These are phyloP conservation scores for Hygrocybe coccinea DNA, from an alignment of 768 basidiomycete genomes.

Conservation along the genomic window DNA sequence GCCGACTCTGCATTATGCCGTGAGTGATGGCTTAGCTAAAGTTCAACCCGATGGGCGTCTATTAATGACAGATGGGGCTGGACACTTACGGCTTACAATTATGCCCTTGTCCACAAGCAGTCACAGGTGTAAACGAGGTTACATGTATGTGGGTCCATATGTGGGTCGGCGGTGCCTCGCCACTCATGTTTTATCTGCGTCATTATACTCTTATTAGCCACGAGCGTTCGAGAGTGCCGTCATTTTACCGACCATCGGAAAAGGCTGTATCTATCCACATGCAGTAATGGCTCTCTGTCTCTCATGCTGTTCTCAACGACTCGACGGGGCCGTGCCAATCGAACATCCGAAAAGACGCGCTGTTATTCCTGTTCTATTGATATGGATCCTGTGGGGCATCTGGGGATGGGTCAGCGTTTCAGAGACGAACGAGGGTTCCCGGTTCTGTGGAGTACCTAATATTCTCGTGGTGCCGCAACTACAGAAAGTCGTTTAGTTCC, in stretches of 20 bases:
- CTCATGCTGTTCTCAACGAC: neutral
- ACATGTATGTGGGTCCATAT: neutral
- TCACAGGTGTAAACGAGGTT: neutral
- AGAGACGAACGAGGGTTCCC: too few species aligned
- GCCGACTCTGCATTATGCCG: neutral
- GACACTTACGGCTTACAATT: neutral
- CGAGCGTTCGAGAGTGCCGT: neutral
- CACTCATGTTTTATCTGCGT: neutral
- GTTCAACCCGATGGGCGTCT: neutral
- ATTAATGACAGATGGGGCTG: neutral
- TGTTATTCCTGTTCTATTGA: neutral
- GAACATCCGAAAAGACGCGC: neutral
- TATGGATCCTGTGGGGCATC: neutral
- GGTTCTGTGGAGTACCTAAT: too few species aligned
- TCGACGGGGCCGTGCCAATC: neutral
- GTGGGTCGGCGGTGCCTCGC: neutral
- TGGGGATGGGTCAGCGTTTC: too few species aligned
- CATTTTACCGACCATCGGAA: neutral
- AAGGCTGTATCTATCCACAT: neutral
- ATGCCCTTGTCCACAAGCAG: neutral
- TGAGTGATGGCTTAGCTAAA: neutral
- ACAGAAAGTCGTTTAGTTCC: too few species aligned
- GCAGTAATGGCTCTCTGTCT: neutral
- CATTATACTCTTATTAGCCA: neutral
- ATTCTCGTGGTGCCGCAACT: too few species aligned